Conservation (phyloP, 2,329 filamentous ascomycete genomes). For the Apiospora sp. region DNA sequence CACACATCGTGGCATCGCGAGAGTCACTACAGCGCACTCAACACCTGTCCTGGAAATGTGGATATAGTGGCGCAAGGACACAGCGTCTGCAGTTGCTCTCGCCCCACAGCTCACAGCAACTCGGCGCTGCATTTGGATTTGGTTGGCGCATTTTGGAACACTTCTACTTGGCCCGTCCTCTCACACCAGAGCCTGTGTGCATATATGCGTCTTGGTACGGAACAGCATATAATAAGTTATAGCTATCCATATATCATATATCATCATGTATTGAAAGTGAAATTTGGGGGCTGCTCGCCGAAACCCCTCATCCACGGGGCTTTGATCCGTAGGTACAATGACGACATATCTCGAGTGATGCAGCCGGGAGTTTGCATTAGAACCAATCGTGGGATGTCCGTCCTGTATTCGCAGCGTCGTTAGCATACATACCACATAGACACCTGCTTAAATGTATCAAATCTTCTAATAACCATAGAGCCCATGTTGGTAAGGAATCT, state of each 20-base stretch:
- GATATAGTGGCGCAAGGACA: not conserved
- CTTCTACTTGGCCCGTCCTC: not conserved
- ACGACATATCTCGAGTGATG: not conserved
- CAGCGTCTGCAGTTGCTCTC: not conserved
- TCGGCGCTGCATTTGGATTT: not conserved
- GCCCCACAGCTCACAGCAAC: not conserved
- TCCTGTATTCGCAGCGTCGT: not conserved
- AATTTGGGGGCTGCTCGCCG: not conserved
- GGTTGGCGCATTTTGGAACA: not conserved
- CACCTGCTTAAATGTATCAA: not conserved
- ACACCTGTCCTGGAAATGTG: not conserved
- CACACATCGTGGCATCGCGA: slow-evolving; percentile 10
- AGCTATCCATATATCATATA: not conserved
- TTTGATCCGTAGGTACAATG: not conserved
- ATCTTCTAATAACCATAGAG: not conserved
- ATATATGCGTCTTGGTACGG: not conserved
- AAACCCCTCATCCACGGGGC: not conserved
- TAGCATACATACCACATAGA: not conserved
- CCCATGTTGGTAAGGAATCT: not conserved
- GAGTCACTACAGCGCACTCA: not conserved
- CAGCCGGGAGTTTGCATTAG: not conserved
- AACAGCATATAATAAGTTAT: too few species aligned
- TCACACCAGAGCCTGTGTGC: not conserved
- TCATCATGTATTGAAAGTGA: not conserved
- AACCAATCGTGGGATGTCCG: not conserved